phyloP scores from a whole-genome alignment of 768 basidiomycete species.

The Multifurca ochricompacta region DNA sequence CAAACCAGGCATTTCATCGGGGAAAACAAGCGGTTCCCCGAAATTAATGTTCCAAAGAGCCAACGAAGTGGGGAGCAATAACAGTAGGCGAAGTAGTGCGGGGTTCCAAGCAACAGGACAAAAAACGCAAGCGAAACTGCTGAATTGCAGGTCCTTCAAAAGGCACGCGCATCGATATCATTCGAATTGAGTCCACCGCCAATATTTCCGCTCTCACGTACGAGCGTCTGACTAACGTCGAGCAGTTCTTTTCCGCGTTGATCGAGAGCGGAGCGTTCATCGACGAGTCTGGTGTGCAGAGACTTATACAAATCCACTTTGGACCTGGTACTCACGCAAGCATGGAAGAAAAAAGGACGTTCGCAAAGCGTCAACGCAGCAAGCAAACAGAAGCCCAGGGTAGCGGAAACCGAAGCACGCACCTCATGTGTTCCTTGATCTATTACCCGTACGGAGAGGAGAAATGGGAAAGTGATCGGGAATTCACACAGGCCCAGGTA shows the following conservation, averaged over 20 bases:
- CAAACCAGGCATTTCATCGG: background rate
- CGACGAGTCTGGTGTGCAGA: constrained; percentile 36
- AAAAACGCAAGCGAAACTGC: no score
- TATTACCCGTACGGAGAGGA: constrained; percentile 14
- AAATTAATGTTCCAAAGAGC: background rate
- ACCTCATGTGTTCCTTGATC: constrained; percentile 46
- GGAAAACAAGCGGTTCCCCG: background rate
- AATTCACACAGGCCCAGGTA: background rate
- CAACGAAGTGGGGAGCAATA: background rate
- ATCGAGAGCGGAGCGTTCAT: constrained; percentile 33
- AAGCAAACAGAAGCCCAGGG: background rate
- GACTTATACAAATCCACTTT: constrained; percentile 42
- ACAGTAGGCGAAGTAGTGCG: background rate
- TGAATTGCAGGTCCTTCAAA: background rate
- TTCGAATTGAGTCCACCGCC: constrained; percentile 23
- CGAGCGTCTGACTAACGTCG: constrained; percentile 31
- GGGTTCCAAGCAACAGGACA: no score
- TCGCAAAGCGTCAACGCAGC: background rate
- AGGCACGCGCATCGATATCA: background rate
- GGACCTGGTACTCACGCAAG: constrained; percentile 25
- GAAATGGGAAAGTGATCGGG: background rate
- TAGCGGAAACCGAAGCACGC: constrained; percentile 17
- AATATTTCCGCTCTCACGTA: constrained; percentile 36
- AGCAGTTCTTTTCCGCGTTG: constrained; percentile 36
- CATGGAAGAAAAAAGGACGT: background rate